phyloP scores from a whole-genome alignment of 2,329 filamentous ascomycete species.

The Phialophora expanda region DNA sequence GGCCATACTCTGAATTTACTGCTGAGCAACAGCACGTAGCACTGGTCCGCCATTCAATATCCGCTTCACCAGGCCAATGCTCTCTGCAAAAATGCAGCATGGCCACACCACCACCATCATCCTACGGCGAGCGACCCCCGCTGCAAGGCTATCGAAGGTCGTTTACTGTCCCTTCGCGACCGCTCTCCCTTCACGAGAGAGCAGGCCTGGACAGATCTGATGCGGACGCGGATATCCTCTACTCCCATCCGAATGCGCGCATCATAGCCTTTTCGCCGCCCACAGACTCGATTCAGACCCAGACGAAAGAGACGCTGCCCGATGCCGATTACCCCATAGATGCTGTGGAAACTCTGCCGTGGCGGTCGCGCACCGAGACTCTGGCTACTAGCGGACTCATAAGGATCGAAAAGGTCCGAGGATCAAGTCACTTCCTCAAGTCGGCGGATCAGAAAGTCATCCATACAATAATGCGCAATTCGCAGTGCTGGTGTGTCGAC shows the following conservation, averaged over 20 bases:
- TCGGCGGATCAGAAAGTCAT: conserved; percentile 72
- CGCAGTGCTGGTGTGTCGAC: conserved; percentile 93
- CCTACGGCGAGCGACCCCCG: conserved; percentile 37
- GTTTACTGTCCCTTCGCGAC: conserved; percentile 35
- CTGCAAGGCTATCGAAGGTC: conserved; percentile 37
- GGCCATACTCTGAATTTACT: background rate
- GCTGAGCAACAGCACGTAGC: background rate
- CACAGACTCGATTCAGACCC: conserved; percentile 40
- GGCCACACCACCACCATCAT: conserved; percentile 34
- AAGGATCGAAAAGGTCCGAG: conserved; percentile 82
- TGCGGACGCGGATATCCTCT: conserved; percentile 57
- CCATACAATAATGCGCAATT: conserved; percentile 85
- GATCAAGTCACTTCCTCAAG: conserved; percentile 85
- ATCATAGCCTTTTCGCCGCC: conserved; percentile 68
- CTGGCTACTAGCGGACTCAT: conserved; percentile 82
- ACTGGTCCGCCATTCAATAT: background rate
- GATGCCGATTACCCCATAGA: conserved; percentile 57
- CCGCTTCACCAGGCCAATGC: conserved; percentile 2
- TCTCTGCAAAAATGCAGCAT: conserved; percentile 37
- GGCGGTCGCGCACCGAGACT: conserved; percentile 76
- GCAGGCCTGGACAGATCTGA: conserved; percentile 42
- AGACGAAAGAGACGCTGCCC: conserved; percentile 48
- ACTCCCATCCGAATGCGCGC: conserved; percentile 73
- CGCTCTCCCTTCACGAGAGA: conserved; percentile 35
- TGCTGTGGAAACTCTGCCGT: conserved; percentile 69